Base-by-base conservation (phyloP, 2,329 filamentous ascomycete genomes). In the Cladosporium phlei region DNA sequence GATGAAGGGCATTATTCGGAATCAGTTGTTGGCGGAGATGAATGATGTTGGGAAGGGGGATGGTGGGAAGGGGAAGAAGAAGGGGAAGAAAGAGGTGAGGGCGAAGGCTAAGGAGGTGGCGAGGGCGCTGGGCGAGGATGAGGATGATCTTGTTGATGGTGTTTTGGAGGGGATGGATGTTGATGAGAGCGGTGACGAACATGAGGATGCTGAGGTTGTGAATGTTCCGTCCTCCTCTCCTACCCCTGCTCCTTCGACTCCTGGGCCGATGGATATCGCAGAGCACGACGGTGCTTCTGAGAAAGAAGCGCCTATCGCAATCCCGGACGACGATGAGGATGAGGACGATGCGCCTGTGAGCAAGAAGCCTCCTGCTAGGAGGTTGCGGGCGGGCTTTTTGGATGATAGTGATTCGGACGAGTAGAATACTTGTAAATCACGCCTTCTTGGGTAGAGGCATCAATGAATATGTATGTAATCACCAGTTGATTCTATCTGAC, bases 1-100 rank as follows among this genome's bases (percentile, higher is more conserved):
- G 38, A 77, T 76, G 42, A 67, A 67, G 21, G 66, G 70, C 24
- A 69, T 70, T 12, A 71, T 79, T 48, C 69, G 70, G 47, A 70
- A 73, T 40, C 72, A 72, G 5, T 53, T 79, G 45, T 63, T 71
- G 28, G 69, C 27, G 54, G 55, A 60, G 62, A 47, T 47, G 35
- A 49, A 66, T 62, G 55, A 59, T 14, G 11, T 30, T 14, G 21
- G 19, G 21, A 22, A 21, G 21, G 58, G 55, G 45, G 56, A 50
- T 22, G 56, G 51, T 14, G 68, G 66, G 50, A 64, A 55, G 46
- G 60, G 59, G 21, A 47, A 44, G 30, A 52, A 50, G 20, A 52
- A 51, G 56, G 51, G 55, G 46, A 52, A 49, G 49, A 35, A 38
- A 20, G 47, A 29, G 2, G 42, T 43, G 10, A 53, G 50, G 28